Percentiles rank a stretch among this genome's conserved stretches.
Evolutionary conservation across 176 grass and related monocot species (phyloP).

Genomic region (Elaeis guineensis): DNA sequence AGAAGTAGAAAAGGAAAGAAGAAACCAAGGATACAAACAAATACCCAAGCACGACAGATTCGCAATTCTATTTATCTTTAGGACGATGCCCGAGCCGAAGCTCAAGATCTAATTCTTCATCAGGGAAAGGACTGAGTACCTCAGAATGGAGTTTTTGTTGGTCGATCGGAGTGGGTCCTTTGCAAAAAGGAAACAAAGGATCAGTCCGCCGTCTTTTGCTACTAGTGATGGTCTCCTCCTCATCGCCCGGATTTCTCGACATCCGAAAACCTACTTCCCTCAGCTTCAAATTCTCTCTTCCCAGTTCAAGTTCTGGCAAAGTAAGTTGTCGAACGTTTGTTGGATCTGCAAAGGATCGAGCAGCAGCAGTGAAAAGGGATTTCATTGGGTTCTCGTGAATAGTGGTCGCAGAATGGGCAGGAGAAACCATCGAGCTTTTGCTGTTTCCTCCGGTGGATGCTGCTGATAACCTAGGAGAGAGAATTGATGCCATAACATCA

Average conservation of each 20-base stretch:
- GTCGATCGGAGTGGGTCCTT: slow-evolving; percentile 22
- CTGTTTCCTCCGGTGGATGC: slow-evolving; percentile 15
- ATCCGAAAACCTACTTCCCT: slow-evolving; percentile 1
- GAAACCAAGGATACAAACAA: slow-evolving; percentile 19
- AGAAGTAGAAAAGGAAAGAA: background rate
- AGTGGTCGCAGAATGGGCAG: slow-evolving; percentile 13
- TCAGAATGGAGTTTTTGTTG: slow-evolving; percentile 13
- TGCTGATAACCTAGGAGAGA: slow-evolving; percentile 18
- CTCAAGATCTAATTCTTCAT: slow-evolving; percentile 80
- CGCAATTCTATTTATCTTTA: slow-evolving; percentile 33
- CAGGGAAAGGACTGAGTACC: slow-evolving; percentile 29
- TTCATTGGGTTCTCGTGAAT: slow-evolving; percentile 14
- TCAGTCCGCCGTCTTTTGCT: slow-evolving; percentile 43
- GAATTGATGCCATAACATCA: slow-evolving; percentile 19
- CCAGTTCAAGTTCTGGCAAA: slow-evolving; percentile 13
- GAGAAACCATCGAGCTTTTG: slow-evolving; percentile 20
- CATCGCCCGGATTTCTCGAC: background rate
- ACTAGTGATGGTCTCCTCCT: slow-evolving; percentile 14
- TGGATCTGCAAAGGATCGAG: slow-evolving; percentile 20
- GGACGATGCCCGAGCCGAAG: slow-evolving; percentile 55
- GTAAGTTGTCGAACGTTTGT: background rate
- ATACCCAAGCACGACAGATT: background rate
- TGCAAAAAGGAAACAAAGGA: slow-evolving; percentile 5
- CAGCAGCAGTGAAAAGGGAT: slow-evolving; percentile 1
- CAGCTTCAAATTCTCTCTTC: slow-evolving; percentile 24